phyloP scores from a whole-genome alignment of 441 rosid genomes.

The Macaranga tanarius region DNA sequence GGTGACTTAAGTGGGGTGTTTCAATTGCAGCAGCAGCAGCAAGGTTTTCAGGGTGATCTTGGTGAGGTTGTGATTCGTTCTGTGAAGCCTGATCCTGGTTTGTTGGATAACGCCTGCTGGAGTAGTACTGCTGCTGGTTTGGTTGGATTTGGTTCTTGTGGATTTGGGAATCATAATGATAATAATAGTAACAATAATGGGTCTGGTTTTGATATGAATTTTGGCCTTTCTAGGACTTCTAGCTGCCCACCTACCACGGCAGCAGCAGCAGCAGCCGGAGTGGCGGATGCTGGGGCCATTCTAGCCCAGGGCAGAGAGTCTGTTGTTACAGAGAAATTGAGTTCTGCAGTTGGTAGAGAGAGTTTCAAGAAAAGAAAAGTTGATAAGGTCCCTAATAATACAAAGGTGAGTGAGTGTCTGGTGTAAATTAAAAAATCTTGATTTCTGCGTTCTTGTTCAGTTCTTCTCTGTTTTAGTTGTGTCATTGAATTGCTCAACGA shows the following conservation, averaged over 20 bases:
- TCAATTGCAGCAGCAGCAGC: slow-evolving; percentile 23
- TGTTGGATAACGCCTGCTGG: slow-evolving; percentile 43
- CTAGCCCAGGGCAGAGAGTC: slow-evolving; percentile 30
- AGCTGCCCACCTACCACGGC: slow-evolving; percentile 42
- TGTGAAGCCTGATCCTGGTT: slow-evolving; percentile 47
- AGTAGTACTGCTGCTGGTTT: slow-evolving; percentile 22
- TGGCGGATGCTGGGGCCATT: slow-evolving; percentile 16
- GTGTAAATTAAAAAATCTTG: background rate
- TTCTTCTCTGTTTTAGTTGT: background rate
- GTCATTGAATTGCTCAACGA: background rate
- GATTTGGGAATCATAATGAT: background rate
- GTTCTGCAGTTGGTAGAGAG: slow-evolving; percentile 35
- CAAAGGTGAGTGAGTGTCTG: slow-evolving; percentile 29
- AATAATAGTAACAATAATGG: slow-evolving; percentile 11
- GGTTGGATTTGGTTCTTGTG: slow-evolving; percentile 36
- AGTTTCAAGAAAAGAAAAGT: slow-evolving; percentile 56
- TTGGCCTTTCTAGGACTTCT: slow-evolving; percentile 40
- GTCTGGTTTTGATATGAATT: slow-evolving; percentile 33
- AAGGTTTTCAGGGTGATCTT: slow-evolving; percentile 36
- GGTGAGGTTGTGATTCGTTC: slow-evolving; percentile 30
- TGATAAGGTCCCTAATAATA: slow-evolving; percentile 34
- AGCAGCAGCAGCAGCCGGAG: slow-evolving; percentile 26
- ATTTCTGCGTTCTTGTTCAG: background rate
- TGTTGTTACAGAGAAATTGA: slow-evolving; percentile 29
- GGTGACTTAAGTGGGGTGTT: slow-evolving; percentile 35